Base-by-base conservation (phyloP, 106 monocot species). In the Ottelia alismoides region DNA sequence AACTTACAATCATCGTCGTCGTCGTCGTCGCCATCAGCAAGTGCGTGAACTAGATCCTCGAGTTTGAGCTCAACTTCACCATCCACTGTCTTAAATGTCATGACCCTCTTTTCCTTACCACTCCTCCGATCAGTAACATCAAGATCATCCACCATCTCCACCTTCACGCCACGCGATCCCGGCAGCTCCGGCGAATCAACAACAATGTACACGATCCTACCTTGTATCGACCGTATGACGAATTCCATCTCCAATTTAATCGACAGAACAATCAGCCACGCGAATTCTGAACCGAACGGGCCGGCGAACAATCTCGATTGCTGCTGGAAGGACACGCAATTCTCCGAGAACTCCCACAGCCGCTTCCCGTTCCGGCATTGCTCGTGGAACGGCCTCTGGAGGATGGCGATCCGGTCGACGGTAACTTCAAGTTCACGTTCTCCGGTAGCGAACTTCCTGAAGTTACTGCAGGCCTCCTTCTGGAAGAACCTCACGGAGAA, bases 211-310 rank as follows among this genome's bases (percentile, higher is more conserved):
- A 79, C 58, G 52, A 88, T 68, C 26, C 28, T 70, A 21, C 51
- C 47, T 23, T 79, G 51, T 19, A 83, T 53, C 20, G 69, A 32
- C 30, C 83, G 77, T 3, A 88, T 52, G 6, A 61, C 60, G 65
- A 83, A 73, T 28, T 27, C 58, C 52, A 79, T 73, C 45, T 57
- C 58, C 29, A 55, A 67, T 27, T 73, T 51, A 28, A 61, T 50
- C 18, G 88, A 88, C 17, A 76, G 45, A 1, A 83, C 79, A 31
- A 74, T 24, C 29, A 88, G 45, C 72, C 67, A 78, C 55, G 78
- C 49, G 45, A 79, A 12, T 69, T 75, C 82, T 49, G 76, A 60
- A 52, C 75, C 66, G 67, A 82, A 57, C 20, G 47, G 48, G 25
- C 57, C 54, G 28, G 17, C 60, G 1, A 79, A 28, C 26, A 82